These are phyloP conservation scores for Aphanoascus verrucosus DNA, from an alignment of 2,329 filamentous ascomycete genomes.

Conservation along the genomic window DNA sequence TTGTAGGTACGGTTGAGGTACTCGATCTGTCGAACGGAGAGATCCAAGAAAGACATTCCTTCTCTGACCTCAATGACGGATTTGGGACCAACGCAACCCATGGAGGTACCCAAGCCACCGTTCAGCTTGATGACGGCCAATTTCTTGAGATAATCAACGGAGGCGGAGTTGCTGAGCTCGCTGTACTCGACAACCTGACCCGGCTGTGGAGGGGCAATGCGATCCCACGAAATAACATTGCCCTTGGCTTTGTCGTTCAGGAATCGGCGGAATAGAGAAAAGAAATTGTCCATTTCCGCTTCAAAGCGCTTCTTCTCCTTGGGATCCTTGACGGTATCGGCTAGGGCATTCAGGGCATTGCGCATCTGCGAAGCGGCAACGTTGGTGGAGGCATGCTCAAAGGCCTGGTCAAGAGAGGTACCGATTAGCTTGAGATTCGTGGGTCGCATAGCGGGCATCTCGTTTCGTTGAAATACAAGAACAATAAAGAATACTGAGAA, in stretches of 20 bases:
- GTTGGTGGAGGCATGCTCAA: conserved; percentile 97
- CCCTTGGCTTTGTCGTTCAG: conserved; percentile 98
- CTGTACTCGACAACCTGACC: conserved; percentile 94
- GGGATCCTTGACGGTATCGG: conserved; percentile 78
- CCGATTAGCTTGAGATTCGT: conserved; percentile 5
- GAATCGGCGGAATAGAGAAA: conserved; percentile 94
- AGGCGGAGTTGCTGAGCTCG: conserved; percentile 76
- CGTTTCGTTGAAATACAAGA: background rate
- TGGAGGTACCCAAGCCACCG: conserved; percentile 96
- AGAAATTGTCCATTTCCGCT: conserved; percentile 99
- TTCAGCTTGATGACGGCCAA: conserved; percentile 98
- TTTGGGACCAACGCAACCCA: conserved; percentile 98
- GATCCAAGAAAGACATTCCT: conserved; percentile 98
- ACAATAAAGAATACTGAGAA: background rate
- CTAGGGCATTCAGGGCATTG: conserved; percentile 85
- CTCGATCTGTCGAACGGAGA: conserved; percentile 97
- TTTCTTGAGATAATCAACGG: conserved; percentile 91
- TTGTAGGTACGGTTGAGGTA: conserved; percentile 97
- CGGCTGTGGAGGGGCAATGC: conserved; percentile 84
- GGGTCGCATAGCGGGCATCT: background rate
- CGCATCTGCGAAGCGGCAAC: conserved; percentile 98
- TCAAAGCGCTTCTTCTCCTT: conserved; percentile 72
- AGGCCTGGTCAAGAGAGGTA: conserved; percentile 52
- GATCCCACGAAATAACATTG: conserved; percentile 90
- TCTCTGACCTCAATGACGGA: conserved; percentile 99